Evolutionary conservation across 495 filamentous ascomycete genomes (phyloP).

Genomic region (Penicillium silybi): DNA sequence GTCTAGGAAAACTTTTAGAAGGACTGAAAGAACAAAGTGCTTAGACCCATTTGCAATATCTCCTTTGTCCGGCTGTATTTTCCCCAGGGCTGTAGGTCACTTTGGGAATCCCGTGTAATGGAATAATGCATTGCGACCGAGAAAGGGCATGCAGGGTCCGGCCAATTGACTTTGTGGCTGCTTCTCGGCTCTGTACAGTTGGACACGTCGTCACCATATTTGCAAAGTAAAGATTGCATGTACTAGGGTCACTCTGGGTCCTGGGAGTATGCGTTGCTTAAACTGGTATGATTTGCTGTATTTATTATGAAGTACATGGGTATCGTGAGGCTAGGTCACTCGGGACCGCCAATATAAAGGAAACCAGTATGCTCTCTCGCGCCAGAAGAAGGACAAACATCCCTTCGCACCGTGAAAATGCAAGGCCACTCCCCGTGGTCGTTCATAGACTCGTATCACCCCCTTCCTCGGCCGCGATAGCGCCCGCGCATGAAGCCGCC

Average conservation of each 20-base stretch:
- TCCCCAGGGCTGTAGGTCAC: too few species aligned
- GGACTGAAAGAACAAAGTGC: too few species aligned
- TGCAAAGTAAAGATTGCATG: neutral
- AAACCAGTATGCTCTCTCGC: neutral
- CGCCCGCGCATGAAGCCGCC: constrained; percentile 49
- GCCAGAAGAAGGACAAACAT: constrained; percentile 6
- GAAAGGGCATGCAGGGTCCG: constrained; percentile 10
- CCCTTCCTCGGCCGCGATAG: constrained; percentile 45
- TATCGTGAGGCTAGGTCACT: constrained; percentile 9
- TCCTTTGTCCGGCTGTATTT: too few species aligned
- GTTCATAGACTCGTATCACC: constrained; percentile 13
- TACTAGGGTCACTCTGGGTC: neutral
- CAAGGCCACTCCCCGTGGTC: constrained; percentile 1
- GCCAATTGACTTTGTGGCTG: constrained; percentile 5
- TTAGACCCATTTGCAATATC: too few species aligned
- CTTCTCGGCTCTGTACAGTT: neutral
- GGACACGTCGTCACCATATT: neutral
- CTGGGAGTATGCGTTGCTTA: neutral
- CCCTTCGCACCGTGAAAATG: constrained; percentile 11
- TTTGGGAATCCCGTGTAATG: neutral
- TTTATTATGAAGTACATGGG: constrained; percentile 8
- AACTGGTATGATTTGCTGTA: neutral
- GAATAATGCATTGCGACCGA: neutral
- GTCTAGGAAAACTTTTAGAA: too few species aligned
- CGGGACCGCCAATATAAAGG: constrained; percentile 2